Evolutionary conservation across 2,329 filamentous ascomycete species (phyloP).

Genomic region (Fusarium sublunatum): DNA sequence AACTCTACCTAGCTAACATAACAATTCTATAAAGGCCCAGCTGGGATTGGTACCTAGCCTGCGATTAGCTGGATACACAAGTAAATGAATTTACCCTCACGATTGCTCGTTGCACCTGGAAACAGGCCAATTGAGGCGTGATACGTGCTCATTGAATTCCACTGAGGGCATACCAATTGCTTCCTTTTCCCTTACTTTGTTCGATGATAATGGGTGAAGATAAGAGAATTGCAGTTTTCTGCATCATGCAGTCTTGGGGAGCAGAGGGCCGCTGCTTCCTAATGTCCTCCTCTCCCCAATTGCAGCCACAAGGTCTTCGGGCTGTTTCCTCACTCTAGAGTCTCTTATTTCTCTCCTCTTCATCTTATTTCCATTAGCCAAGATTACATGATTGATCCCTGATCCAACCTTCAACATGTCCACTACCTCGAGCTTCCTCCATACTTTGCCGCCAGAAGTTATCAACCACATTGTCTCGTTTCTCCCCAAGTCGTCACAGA

Average conservation of each 20-base stretch:
- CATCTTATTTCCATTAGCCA: too few relatives aligned
- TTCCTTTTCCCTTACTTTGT: neutral
- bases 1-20: neutral
- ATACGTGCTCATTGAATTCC: neutral
- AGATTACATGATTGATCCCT: neutral
- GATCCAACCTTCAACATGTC: neutral
- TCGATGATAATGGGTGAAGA: neutral
- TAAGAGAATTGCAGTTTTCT: neutral
- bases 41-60: neutral
- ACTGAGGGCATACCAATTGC: neutral
- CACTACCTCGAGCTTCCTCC: neutral
- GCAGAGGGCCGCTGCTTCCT: neutral
- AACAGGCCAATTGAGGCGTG: neutral
- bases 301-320: neutral
- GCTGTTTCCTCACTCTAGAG: neutral
- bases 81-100: neutral
- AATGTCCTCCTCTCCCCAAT: neutral
- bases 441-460: neutral
- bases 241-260: neutral
- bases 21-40: neutral
- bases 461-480: neutral
- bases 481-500: neutral
- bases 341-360: too few relatives aligned
- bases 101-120: neutral
- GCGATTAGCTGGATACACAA: neutral